These are phyloP conservation scores for Pyracantha coccinea DNA, from an alignment of 331 rosid genomes.

Conservation along the genomic window DNA sequence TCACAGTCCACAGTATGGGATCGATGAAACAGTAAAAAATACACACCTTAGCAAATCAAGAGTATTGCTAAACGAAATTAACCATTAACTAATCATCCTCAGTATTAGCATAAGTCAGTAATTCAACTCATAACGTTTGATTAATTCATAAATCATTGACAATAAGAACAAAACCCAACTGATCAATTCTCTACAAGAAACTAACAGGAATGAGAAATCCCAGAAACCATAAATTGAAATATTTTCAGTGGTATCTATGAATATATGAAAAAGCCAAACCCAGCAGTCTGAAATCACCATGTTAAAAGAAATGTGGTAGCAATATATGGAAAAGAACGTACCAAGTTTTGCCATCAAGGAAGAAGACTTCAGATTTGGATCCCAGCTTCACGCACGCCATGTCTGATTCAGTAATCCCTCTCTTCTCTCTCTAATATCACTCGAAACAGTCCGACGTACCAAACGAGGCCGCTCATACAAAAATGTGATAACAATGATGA, in stretches of 20 bases:
- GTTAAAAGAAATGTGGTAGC: neutral
- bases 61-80: no score
- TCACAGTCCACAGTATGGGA: no score
- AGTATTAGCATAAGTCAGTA: no score
- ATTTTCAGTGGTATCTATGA: neutral
- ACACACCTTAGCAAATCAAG: no score
- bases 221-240: neutral
- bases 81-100: no score
- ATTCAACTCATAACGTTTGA: no score
- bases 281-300: neutral
- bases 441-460: neutral
- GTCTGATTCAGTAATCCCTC: neutral
- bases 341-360: constrained; percentile 61
- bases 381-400: constrained; percentile 83
- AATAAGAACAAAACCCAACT: neutral
- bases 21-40: no score
- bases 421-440: neutral
- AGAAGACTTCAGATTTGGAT: constrained; percentile 66
- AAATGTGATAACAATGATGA: no score
- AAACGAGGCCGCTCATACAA: no score
- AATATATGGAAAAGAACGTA: neutral
- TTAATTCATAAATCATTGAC: neutral
- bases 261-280: neutral
- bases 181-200: neutral
- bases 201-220: neutral